Percentiles rank a stretch among this genome's conserved stretches.
Evolutionary conservation across 768 basidiomycete genomes (phyloP).

Genomic region (Lactarius quietus): DNA sequence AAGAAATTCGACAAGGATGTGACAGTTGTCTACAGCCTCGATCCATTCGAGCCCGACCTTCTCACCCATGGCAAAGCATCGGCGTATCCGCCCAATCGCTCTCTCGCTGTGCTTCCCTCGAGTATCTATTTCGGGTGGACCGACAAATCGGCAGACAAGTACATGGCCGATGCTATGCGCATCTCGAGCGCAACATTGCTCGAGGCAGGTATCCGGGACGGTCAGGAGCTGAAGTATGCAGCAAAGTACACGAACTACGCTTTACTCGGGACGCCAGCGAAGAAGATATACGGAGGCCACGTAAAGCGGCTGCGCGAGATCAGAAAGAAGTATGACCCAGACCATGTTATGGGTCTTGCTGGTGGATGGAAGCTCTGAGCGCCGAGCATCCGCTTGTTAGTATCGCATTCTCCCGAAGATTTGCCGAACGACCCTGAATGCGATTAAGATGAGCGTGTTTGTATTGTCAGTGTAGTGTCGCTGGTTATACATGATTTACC

Average conservation of each 20-base stretch:
- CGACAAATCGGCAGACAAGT: slow-evolving; percentile 36
- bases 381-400: too few relatives aligned
- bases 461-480: too few relatives aligned
- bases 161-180: slow-evolving; percentile 1
- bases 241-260: slow-evolving; percentile 62
- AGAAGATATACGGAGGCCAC: slow-evolving; percentile 49
- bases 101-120: slow-evolving; percentile 6
- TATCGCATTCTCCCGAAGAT: too few relatives aligned
- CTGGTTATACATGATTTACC: too few relatives aligned
- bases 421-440: too few relatives aligned
- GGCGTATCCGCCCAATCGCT: slow-evolving; percentile 26
- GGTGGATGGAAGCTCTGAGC: slow-evolving; percentile 55
- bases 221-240: slow-evolving; percentile 39
- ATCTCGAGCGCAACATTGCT: slow-evolving; percentile 32
- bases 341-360: slow-evolving; percentile 60
- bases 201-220: slow-evolving; percentile 40
- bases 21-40: slow-evolving; percentile 38
- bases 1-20: slow-evolving; percentile 37
- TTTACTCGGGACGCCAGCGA: slow-evolving; percentile 48
- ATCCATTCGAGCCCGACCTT: slow-evolving; percentile 12
- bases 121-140: slow-evolving; percentile 43
- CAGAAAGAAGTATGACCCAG: slow-evolving; percentile 49
- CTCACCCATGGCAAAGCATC: slow-evolving; percentile 22
- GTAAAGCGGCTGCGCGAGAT: slow-evolving; percentile 40
- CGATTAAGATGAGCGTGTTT: too few relatives aligned